Evolutionary conservation across 2,329 filamentous ascomycete genomes (phyloP).

Genomic region (Neopestalotiopsis clavispora): DNA sequence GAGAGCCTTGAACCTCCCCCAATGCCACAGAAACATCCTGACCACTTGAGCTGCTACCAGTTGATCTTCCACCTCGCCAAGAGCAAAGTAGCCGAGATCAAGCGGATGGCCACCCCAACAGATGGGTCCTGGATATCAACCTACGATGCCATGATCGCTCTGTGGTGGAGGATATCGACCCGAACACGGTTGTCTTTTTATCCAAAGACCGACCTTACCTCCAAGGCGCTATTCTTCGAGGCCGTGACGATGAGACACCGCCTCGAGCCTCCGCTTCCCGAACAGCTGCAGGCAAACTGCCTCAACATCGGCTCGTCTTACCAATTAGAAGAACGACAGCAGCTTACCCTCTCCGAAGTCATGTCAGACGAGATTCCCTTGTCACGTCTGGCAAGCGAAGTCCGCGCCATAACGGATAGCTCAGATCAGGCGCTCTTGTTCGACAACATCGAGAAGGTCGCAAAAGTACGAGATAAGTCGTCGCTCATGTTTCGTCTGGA

Average conservation of each 20-base stretch:
- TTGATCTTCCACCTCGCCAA: conserved; percentile 1
- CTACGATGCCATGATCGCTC: conserved; percentile 9
- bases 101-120: background rate
- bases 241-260: conserved; percentile 7
- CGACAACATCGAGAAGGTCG: background rate
- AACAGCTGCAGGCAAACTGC: background rate
- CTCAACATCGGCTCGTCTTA: background rate
- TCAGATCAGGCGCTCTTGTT: background rate
- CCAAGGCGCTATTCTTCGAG: background rate
- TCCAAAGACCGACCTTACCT: background rate
- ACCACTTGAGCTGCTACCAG: background rate
- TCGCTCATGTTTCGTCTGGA: conserved; percentile 2
- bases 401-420: background rate
- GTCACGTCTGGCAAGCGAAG: background rate
- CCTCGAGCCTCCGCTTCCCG: background rate
- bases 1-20: conserved; percentile 3
- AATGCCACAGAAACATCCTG: background rate
- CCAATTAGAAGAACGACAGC: background rate
- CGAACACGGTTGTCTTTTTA: background rate
- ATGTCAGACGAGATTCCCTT: background rate
- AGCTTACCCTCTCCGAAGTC: conserved; percentile 1
- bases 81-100: conserved; percentile 11
- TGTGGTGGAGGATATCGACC: background rate
- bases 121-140: conserved; percentile 10
- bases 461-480: conserved; percentile 2